A percentile compares a stretch with the other conserved stretches of the same genome.
Evolutionary conservation across 2,329 filamentous ascomycete genomes (phyloP).

Genomic region (Fusarium sp.): DNA sequence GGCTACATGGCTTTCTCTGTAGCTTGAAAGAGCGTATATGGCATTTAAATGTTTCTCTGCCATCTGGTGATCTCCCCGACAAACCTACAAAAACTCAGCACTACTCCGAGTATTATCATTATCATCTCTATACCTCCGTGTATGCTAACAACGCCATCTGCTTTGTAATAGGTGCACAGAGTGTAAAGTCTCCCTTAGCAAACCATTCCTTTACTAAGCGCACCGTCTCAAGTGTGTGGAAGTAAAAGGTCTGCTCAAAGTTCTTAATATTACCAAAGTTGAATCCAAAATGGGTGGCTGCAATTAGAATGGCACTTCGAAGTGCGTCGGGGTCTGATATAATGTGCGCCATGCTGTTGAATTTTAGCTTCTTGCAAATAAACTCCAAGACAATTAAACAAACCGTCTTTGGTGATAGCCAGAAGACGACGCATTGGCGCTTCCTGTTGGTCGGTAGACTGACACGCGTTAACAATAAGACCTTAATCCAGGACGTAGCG

Average conservation of each 20-base stretch:
- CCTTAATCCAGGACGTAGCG: rapidly evolving
- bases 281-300: conserved; percentile 15
- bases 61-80: neutral
- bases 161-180: conserved; percentile 3
- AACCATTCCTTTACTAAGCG: conserved; percentile 19
- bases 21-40: conserved; percentile 5
- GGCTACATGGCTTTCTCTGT: rapidly evolving
- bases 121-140: conserved; percentile 4
- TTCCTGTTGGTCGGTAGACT: neutral
- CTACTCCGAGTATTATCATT: rapidly evolving
- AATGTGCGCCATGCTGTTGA: neutral
- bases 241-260: conserved; percentile 16
- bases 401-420: neutral
- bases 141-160: conserved; percentile 8
- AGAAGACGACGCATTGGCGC: neutral
- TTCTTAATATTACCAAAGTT: neutral
- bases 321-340: conserved; percentile 10
- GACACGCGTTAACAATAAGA: neutral
- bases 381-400: rapidly evolving
- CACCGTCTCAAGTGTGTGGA: conserved; percentile 11
- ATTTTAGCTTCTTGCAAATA: neutral
- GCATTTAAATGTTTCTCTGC: conserved; percentile 4
- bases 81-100: neutral
- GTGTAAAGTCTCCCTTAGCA: neutral
- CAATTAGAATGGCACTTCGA: conserved; percentile 13